Percentiles rank a stretch among this genome's conserved stretches.
Evolutionary conservation across 1,284 basidiomycete genomes (phyloP).

Genomic region (Naganishia cerealis): DNA sequence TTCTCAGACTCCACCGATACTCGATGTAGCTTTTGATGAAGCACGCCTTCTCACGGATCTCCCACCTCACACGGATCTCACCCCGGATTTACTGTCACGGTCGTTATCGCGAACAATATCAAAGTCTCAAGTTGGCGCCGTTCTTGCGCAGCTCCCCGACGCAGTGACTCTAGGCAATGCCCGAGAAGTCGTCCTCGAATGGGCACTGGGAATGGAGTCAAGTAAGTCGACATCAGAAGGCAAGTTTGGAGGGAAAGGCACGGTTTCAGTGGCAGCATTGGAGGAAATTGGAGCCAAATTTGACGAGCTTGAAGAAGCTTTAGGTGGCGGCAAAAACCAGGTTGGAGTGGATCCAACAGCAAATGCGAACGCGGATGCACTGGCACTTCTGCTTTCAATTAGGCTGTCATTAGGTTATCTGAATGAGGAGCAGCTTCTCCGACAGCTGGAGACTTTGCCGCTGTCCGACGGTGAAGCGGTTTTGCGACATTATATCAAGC

Average conservation of each 20-base stretch:
- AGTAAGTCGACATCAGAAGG: constrained; percentile 36
- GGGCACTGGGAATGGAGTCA: constrained; percentile 45
- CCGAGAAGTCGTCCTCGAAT: constrained; percentile 52
- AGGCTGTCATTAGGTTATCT: constrained; percentile 53
- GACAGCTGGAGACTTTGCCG: constrained; percentile 44
- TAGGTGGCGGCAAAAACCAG: constrained; percentile 2
- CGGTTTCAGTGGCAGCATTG: constrained; percentile 46
- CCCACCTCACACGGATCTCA: constrained; percentile 49
- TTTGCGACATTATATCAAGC: constrained; percentile 48
- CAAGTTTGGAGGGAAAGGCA: constrained; percentile 48
- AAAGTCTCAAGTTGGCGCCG: constrained; percentile 34
- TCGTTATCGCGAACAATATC: constrained; percentile 45
- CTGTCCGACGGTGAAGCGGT: constrained; percentile 49
- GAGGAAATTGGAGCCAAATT: constrained; percentile 44
- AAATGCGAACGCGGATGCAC: constrained; percentile 31
- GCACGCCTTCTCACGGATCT: constrained; percentile 50
- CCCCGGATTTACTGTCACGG: constrained; percentile 44
- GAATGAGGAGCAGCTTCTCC: constrained; percentile 45
- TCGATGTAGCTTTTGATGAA: constrained; percentile 44
- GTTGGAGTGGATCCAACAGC: neutral
- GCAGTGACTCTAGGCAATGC: constrained; percentile 44
- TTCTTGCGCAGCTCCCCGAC: constrained; percentile 28
- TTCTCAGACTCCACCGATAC: constrained; percentile 42
- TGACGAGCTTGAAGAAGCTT: constrained; percentile 25
- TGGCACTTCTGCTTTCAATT: constrained; percentile 48